Base-by-base conservation (phyloP, 768 basidiomycete genomes). In the Hortiboletus campestris region DNA sequence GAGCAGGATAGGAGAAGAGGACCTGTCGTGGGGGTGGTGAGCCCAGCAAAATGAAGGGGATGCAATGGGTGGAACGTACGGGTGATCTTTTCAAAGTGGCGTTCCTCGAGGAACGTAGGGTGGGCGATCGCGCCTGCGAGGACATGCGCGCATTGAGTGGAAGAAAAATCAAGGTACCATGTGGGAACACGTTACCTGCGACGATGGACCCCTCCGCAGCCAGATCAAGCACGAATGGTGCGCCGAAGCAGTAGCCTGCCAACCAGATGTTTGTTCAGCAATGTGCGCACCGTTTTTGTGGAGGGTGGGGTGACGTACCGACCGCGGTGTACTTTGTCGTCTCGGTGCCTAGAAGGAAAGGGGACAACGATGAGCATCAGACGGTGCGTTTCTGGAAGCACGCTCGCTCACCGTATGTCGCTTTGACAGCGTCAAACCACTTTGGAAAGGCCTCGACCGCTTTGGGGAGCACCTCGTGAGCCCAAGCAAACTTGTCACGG, bases 211-310 rank as follows among this genome's bases (percentile, higher is more conserved):
- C 76, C 0, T 72, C 75, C 2, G 75, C 72, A 1, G 75, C 75
- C 4, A 78, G 67, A 25, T 83, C 74, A 47, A 82, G 67, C 6
- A 75, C 75, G 49, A 75, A 81, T 0, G 81, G 76, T 6, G 72
- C 83, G 3, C 82, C 81, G 55, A 83, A 83, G 62, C 81, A 85
- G 49, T 84, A 83, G 5, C 82, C 81, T 82, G 31, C 12, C 5
- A 35, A 20, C 17, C 1, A 19, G 4, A 29, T 0, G 14, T 19
- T 40, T 4, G 13, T 10, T 56, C 20, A 38, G 36, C 47, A 2
- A 11, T 22, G 1, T 2, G 5, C 31, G 28, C 6, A 25, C 6
- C 34, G 6, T 3, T 14, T 35, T 35, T 6, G 13, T 7, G 34
- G 34, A 13, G 32, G 6, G 3, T 12, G 34, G 13, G 13, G 13